phyloP scores from a whole-genome alignment of 495 filamentous ascomycete genomes.

The Talaromyces borbonicus region DNA sequence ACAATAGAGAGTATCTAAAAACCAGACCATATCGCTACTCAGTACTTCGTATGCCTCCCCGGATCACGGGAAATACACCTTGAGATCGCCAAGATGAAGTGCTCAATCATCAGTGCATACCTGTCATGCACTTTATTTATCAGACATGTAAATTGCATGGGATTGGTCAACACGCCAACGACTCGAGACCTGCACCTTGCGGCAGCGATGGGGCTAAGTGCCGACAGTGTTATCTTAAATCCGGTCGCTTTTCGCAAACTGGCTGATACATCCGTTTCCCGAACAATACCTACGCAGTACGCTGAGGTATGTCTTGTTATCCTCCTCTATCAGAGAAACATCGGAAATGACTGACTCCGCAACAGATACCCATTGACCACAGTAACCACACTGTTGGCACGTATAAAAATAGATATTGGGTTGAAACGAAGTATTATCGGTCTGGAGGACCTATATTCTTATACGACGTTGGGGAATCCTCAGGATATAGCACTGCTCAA shows the following conservation, averaged over 20 bases:
- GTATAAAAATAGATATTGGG: conserved; percentile 48
- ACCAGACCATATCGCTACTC: too few species aligned
- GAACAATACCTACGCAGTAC: conserved; percentile 13
- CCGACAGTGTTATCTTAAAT: conserved; percentile 12
- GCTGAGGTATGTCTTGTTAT: conserved; percentile 13
- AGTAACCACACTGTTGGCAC: conserved; percentile 28
- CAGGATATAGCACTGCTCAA: conserved; percentile 20
- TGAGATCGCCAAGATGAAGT: neutral
- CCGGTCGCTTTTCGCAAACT: conserved; percentile 4
- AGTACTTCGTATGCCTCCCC: too few species aligned
- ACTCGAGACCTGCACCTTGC: conserved; percentile 18
- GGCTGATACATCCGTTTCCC: conserved; percentile 7
- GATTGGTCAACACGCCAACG: conserved; percentile 5
- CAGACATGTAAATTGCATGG: conserved; percentile 2
- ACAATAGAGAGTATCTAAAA: neutral
- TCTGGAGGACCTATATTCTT: conserved; percentile 44
- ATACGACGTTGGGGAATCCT: conserved; percentile 41
- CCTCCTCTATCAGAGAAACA: neutral
- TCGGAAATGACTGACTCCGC: conserved; percentile 4
- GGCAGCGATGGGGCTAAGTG: conserved; percentile 17
- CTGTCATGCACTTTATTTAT: neutral
- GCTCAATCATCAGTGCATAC: neutral
- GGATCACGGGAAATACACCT: neutral
- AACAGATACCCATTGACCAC: conserved; percentile 40
- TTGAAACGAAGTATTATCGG: conserved; percentile 36